Evolutionary conservation across 2,329 filamentous ascomycete species (phyloP), one percentile per base, ranked within the genome.

Genomic region (Fusarium caatingaense): DNA sequence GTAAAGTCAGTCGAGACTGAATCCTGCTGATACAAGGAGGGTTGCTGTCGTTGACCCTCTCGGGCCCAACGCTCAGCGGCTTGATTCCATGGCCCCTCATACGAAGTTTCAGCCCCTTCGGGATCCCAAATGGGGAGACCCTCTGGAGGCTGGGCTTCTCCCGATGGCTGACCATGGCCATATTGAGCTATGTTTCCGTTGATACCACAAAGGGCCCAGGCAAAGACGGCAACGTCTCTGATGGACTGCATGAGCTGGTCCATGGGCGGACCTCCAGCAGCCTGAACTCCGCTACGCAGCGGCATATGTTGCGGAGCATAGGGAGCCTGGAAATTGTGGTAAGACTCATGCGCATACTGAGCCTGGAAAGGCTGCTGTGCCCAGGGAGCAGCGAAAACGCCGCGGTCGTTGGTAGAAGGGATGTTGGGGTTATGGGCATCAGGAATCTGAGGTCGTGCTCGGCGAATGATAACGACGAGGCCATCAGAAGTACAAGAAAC

Each of bases 401-500:
- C 91, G 67, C 88, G 88, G 41, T 86, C 82, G 55, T 82, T 82
- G 56, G 85, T 85, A 32, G 81, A 80, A 37, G 79, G 84, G 5
- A 76, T 27, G 80, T 77, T 15, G 10, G 86, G 83, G 11, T 85
- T 84, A 57, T 88, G 83, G 6, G 86, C 79, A 15, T 83, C 82
- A 6, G 91, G 91, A 48, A 94, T 88, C 10, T 89, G 85, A 6
- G 92, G 90, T 27, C 92, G 87, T 25, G 93, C 93, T 68, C 87
- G 88, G 59, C 93, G 88, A 16, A 97, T 82, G 51, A 95, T 90
- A 10, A 97, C 93, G 4, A 97, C 93, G 1, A 97, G 83, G 1
- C 93, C 93, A 77, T 97, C 93, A 0, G 93, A 97, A 4, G 93
- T 93, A 80, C 93, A 97, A 1, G 93, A 97, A 8, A 97, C 90